A percentile compares a stretch with the other conserved stretches of the same genome.
Evolutionary conservation across 1,284 basidiomycete species (phyloP).

Genomic region (Apiotrichum gamsii): DNA sequence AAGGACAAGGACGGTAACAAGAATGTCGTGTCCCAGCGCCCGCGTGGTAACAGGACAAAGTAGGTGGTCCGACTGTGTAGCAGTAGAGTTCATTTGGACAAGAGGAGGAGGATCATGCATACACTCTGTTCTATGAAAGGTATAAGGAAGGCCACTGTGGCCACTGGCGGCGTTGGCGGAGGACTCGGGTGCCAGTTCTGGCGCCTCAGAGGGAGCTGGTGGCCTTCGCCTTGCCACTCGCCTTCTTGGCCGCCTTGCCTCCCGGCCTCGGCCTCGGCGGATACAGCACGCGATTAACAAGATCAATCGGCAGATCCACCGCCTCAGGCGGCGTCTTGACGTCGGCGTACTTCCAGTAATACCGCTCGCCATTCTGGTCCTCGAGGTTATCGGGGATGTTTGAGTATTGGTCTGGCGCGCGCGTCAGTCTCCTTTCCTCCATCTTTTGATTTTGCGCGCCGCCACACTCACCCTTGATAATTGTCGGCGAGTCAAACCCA

Average conservation of each 20-base stretch:
- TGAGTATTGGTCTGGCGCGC: constrained; percentile 4
- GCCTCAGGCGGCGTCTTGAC: constrained; percentile 56
- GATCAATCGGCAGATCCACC: constrained; percentile 72
- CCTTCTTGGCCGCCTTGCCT: too few species aligned
- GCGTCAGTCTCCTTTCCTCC: too few species aligned
- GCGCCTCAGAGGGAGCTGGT: too few species aligned
- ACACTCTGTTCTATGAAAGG: constrained; percentile 20
- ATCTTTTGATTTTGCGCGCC: background rate
- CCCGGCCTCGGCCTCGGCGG: too few species aligned
- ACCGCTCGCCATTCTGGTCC: constrained; percentile 6
- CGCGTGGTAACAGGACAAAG: constrained; percentile 54
- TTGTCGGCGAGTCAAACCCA: constrained; percentile 57
- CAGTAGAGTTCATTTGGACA: background rate
- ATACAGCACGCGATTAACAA: constrained; percentile 68
- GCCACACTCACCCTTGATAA: constrained; percentile 57
- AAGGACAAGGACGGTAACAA: constrained; percentile 89
- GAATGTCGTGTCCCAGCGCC: constrained; percentile 83
- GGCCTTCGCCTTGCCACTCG: too few species aligned
- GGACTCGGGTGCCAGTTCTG: too few species aligned
- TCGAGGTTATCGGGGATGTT: constrained; percentile 1
- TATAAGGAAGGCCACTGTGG: too few species aligned
- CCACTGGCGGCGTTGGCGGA: too few species aligned
- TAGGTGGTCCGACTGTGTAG: background rate
- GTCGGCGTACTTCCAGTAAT: constrained; percentile 34
- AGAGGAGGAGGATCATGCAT: constrained; percentile 8